Evolutionary conservation across 352 stramenopile species (phyloP), one percentile per base, ranked within the genome.

Genomic region (Pythium pectinolyticum): DNA sequence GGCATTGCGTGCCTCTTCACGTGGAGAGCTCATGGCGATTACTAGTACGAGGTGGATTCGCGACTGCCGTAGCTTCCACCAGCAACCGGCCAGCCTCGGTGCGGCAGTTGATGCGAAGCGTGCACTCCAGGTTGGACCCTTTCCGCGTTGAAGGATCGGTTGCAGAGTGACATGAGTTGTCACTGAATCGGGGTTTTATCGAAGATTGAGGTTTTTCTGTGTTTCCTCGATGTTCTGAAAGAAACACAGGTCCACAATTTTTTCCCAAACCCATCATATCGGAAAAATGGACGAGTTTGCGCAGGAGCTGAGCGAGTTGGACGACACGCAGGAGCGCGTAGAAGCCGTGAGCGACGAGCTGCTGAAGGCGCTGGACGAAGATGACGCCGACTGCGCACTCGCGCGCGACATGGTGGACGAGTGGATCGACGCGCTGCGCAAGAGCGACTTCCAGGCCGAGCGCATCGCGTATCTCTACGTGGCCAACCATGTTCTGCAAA

Each of bases 401-500:
- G 72, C 73, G 25, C 43, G 52, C 10, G 71, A 80, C 45, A 89
- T 94, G 78, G 75, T 88, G 31, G 70, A 76, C 50, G 73, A 72
- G 46, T 94, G 82, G 85, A 85, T 91, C 39, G 58, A 75, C 41
- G 78, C 74, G 43, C 70, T 94, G 57, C 78, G 83, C 15, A 66
- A 74, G 34, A 89, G 79, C 66, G 85, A 92, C 67, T 85, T 91
- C 61, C 81, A 92, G 66, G 83, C 80, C 19, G 85, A 94, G 62
- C 82, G 85, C 57, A 75, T 94, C 32, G 82, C 85, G 12, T 94
- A 88, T 66, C 74, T 94, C 5, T 94, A 90, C 54, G 85, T 94
- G 50, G 82, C 85, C 57, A 94, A 94, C 58, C 85, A 94, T 67
- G 85, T 94, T 61, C 71, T 94, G 22, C 84, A 86, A 53, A 94